These are phyloP conservation scores for Pseudohalonectria lignicola DNA, from an alignment of 2,329 filamentous ascomycete species.

Conservation along the genomic window DNA sequence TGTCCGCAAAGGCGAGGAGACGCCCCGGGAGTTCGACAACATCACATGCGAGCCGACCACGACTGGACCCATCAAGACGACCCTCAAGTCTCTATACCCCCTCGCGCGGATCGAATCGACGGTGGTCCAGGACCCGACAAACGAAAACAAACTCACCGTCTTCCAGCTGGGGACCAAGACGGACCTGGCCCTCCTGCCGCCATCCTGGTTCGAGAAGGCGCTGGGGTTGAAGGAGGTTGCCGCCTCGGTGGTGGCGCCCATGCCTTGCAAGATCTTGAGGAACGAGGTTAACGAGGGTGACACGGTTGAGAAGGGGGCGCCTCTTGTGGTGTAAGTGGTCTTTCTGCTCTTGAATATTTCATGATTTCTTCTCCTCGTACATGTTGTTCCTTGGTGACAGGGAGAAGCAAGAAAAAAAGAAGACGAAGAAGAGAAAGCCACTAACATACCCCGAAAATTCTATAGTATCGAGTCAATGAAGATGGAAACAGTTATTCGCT, in stretches of 20 bases:
- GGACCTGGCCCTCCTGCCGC: constrained; percentile 45
- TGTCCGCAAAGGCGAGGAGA: constrained; percentile 27
- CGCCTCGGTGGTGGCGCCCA: constrained; percentile 81
- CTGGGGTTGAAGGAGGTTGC: constrained; percentile 70
- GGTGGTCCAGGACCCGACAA: constrained; percentile 46
- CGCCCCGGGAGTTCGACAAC: constrained; percentile 28
- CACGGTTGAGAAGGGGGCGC: constrained; percentile 71
- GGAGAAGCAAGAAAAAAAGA: background rate
- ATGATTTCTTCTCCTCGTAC: constrained; percentile 13
- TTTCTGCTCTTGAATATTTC: constrained; percentile 4
- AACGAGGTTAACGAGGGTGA: constrained; percentile 82
- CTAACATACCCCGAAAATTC: constrained; percentile 13
- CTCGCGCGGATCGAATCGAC: constrained; percentile 71
- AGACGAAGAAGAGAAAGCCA: background rate
- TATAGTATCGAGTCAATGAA: constrained; percentile 74
- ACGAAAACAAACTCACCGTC: constrained; percentile 53
- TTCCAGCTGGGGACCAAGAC: constrained; percentile 62
- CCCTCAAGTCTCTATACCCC: constrained; percentile 67
- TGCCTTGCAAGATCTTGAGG: constrained; percentile 93
- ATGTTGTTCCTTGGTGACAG: background rate
- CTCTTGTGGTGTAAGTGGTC: constrained; percentile 63
- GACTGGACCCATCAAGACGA: constrained; percentile 17
- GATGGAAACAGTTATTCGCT: constrained; percentile 78
- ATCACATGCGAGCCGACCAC: constrained; percentile 28
- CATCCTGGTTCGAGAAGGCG: constrained; percentile 79